Percentiles rank a stretch among this genome's conserved stretches.
These are phyloP conservation scores for Claviceps africana DNA, from an alignment of 2,329 filamentous ascomycete species.

Conservation along the genomic window DNA sequence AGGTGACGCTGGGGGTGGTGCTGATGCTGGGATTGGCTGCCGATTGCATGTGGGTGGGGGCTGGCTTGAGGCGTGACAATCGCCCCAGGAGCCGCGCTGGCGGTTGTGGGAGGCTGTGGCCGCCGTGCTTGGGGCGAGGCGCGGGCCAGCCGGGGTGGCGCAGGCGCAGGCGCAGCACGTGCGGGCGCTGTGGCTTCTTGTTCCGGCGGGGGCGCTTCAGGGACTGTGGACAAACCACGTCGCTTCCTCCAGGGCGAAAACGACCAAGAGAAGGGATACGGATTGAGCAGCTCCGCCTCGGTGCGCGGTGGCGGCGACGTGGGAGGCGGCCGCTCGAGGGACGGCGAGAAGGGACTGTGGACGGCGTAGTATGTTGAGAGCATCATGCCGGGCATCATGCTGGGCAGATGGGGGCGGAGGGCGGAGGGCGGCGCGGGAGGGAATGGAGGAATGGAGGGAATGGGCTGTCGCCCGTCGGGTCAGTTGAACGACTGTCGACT, in stretches of 20 bases:
- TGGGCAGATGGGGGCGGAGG: neutral
- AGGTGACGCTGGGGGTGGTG: neutral
- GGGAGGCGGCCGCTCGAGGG: neutral
- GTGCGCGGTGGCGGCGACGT: neutral
- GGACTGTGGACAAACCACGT: constrained; percentile 1
- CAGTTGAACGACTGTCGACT: no score
- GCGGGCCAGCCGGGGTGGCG: constrained; percentile 1
- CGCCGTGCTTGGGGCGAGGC: neutral
- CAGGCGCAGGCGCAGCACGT: neutral
- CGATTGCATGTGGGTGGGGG: neutral
- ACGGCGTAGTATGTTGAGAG: neutral
- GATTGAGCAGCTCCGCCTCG: neutral
- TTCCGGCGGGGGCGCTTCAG: neutral
- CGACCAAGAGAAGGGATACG: neutral
- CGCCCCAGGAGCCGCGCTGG: neutral
- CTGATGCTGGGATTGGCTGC: neutral
- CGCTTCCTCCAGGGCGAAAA: neutral
- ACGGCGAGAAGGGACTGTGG: neutral
- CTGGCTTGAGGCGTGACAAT: neutral
- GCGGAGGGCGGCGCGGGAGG: no score
- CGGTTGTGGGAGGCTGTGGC: neutral
- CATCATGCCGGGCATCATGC: neutral
- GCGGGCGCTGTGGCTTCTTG: neutral
- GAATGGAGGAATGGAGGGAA: no score
- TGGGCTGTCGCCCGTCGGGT: no score